These are phyloP conservation scores for Xanthoconium stramineum DNA, from an alignment of 768 basidiomycete genomes.

Conservation along the genomic window DNA sequence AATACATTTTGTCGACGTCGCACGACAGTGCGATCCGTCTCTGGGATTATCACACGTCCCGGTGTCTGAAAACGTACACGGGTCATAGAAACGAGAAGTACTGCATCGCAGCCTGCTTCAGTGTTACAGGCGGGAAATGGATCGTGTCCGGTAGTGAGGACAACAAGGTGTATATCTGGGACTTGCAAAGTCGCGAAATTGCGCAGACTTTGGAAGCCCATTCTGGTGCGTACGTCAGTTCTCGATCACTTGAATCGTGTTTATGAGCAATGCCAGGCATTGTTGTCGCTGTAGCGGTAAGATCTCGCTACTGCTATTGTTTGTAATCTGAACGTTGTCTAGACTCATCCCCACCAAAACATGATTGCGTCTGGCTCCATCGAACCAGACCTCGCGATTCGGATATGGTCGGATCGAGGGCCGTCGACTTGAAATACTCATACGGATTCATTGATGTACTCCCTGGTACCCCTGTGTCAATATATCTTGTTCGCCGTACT, in stretches of 20 bases:
- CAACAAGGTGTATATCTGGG: conserved; percentile 87
- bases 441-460: not conserved
- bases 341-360: conserved; percentile 85
- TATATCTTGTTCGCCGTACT: conserved; percentile 5
- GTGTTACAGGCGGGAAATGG: conserved; percentile 84
- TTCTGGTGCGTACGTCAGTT: conserved; percentile 42
- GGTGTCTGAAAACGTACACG: conserved; percentile 85
- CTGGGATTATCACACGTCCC: conserved; percentile 92
- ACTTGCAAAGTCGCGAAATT: conserved; percentile 81
- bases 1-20: conserved; percentile 90
- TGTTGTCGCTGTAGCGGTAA: conserved; percentile 79
- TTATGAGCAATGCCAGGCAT: conserved; percentile 36
- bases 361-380: conserved; percentile 88
- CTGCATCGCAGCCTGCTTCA: conserved; percentile 82
- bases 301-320: conserved; percentile 29
- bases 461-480: conserved; percentile 4
- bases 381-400: conserved; percentile 77
- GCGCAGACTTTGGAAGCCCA: conserved; percentile 80
- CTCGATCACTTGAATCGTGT: not conserved
- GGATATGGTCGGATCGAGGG: conserved; percentile 72
- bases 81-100: conserved; percentile 83
- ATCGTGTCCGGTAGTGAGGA: conserved; percentile 92
- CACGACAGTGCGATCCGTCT: conserved; percentile 91
- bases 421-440: conserved; percentile 7
- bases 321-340: not conserved